Conservation (phyloP, 2,329 filamentous ascomycete genomes). For the Elsinoe fawcettii region DNA sequence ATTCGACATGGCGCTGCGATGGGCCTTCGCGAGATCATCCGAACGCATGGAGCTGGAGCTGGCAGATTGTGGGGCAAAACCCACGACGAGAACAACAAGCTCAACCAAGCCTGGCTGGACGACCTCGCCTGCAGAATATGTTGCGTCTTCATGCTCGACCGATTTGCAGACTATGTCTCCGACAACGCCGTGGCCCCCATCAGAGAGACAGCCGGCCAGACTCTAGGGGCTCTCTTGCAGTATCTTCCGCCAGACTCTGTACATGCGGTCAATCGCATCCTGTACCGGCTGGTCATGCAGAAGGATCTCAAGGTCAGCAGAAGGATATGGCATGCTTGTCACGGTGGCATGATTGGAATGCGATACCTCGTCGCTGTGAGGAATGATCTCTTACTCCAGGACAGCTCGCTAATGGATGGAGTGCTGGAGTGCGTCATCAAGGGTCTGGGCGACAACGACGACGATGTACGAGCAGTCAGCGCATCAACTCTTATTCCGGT, state of each 20-base stretch:
- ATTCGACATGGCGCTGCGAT: conserved; percentile 93
- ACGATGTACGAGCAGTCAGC: conserved; percentile 93
- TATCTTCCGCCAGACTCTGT: conserved; percentile 75
- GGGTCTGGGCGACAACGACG: conserved; percentile 80
- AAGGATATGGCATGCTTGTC: conserved; percentile 87
- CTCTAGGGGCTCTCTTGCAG: conserved; percentile 78
- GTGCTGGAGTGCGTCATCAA: conserved; percentile 91
- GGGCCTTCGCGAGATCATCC: conserved; percentile 82
- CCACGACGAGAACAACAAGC: conserved; percentile 63
- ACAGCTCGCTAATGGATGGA: conserved; percentile 81
- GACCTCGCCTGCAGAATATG: conserved; percentile 91
- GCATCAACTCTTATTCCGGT: conserved; percentile 96
- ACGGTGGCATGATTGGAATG: conserved; percentile 95
- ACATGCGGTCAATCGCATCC: conserved; percentile 71
- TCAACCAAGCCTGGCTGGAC: conserved; percentile 83
- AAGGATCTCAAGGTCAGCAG: conserved; percentile 65
- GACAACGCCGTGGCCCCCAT: conserved; percentile 96
- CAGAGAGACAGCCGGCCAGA: conserved; percentile 89
- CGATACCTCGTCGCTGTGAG: conserved; percentile 92
- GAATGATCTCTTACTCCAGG: conserved; percentile 80
- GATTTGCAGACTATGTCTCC: conserved; percentile 95
- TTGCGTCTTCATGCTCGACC: conserved; percentile 93
- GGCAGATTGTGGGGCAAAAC: conserved; percentile 66
- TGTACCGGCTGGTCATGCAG: conserved; percentile 89
- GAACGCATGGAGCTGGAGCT: conserved; percentile 84